Base-by-base conservation (phyloP, 257 asterid species). In the Coffea canephora region DNA sequence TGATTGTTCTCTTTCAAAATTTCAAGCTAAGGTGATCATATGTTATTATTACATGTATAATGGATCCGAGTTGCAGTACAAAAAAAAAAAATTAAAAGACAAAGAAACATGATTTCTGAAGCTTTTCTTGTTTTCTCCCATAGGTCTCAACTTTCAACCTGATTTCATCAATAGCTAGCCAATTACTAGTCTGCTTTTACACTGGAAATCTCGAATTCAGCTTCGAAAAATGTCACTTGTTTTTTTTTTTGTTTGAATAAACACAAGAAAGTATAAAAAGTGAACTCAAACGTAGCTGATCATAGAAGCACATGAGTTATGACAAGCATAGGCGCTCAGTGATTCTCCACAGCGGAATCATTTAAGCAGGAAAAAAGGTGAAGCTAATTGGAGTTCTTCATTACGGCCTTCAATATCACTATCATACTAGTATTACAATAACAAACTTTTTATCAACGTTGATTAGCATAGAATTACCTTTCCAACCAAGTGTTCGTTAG, bases 401-500 rank as follows among this genome's bases (percentile, higher is more conserved):
- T 36, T 16, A 39, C 41, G 1, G 49, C 49, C 50, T 69, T 69
- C 74, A 68, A 34, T 34, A 23, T 25, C 39, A 57, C 1, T 57
- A 18, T 31, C 3, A 11, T 45, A 39, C 73, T 64, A 9, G 7
- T n/a, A 21, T 45, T 31, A 39, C 8, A 64, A 31, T 23, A 10
- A 48, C 3, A 19, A 54, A 15, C 11, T 43, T n/a, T 39, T 54
- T 18, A 74, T 54, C 25, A 74, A 23, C 6, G 21, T 39, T n/a
- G 45, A 49, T 50, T 14, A 73, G 0, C n/a, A 14, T 31, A 34
- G 27, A 16, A 31, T 79, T 82, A 87, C 94, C 89, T 88, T 85
- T 45, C 90, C 89, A 8, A 88, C 77, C 87, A 90, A 48, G 83
- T 59, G 68, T 67, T 90, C 94, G 67, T 88, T 90, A 1, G 89